These are phyloP conservation scores for Coemansia sp. DNA, from an alignment of 192 early-diverging fungal species.

Conservation along the genomic window DNA sequence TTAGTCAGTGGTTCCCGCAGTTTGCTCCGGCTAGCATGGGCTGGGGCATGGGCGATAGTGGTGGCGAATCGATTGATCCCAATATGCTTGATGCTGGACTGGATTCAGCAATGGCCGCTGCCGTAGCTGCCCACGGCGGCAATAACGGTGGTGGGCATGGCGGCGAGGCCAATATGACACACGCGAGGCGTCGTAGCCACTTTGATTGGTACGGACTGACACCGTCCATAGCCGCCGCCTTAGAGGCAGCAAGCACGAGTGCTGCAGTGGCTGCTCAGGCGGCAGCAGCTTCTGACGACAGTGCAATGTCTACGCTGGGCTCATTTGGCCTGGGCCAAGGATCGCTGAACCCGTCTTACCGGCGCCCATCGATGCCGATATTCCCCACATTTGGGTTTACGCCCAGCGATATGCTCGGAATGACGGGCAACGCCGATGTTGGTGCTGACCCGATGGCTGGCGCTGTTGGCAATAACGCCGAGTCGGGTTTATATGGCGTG, in stretches of 20 bases:
- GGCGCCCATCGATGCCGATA: slow-evolving; percentile 52
- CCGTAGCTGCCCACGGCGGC: background rate
- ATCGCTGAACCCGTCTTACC: slow-evolving; percentile 17
- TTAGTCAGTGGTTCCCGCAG: slow-evolving; percentile 52
- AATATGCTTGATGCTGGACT: slow-evolving; percentile 49
- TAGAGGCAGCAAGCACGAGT: slow-evolving; percentile 31
- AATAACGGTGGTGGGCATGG: background rate
- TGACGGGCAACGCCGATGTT: slow-evolving; percentile 2
- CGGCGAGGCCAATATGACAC: slow-evolving; percentile 19
- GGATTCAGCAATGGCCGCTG: background rate
- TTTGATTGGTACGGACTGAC: slow-evolving; percentile 54
- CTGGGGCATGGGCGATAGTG: slow-evolving; percentile 25
- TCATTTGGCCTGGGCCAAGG: slow-evolving; percentile 16
- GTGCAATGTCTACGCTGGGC: slow-evolving; percentile 18
- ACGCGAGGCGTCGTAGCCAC: slow-evolving; percentile 48
- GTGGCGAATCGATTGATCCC: slow-evolving; percentile 43
- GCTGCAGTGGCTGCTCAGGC: slow-evolving; percentile 19
- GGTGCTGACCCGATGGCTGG: background rate
- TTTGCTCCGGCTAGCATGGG: slow-evolving; percentile 22
- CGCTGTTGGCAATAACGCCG: background rate
- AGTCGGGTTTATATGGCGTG: slow-evolving; percentile 8
- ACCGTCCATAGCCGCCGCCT: slow-evolving; percentile 40
- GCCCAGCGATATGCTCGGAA: slow-evolving; percentile 24
- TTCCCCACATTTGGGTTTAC: slow-evolving; percentile 36
- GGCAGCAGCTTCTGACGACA: slow-evolving; percentile 6